phyloP scores from a whole-genome alignment of 2,329 filamentous ascomycete genomes.

The Ceratocystis colombiana region DNA sequence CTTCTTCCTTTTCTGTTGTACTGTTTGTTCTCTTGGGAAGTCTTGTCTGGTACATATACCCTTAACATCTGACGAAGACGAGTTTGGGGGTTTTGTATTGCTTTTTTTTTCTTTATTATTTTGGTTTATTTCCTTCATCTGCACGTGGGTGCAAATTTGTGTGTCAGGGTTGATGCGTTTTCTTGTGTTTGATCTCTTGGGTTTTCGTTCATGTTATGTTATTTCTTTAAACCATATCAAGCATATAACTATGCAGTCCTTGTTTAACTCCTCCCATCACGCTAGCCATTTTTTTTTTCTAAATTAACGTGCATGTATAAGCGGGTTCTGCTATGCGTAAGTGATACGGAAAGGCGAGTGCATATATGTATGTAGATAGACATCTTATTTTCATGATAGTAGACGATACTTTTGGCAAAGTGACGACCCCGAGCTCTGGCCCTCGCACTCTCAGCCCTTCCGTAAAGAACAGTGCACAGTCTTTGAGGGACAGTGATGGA shows the following conservation, averaged over 20 bases:
- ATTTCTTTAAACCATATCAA: background rate
- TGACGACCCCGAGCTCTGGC: background rate
- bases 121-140: background rate
- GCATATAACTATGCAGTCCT: slow-evolving; percentile 2
- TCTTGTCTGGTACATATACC: slow-evolving; percentile 15
- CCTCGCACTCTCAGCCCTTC: background rate
- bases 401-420: background rate
- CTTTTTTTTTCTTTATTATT: background rate
- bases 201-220: background rate
- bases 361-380: background rate
- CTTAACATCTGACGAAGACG: slow-evolving; percentile 5
- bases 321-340: no score
- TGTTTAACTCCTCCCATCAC: background rate
- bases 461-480: background rate
- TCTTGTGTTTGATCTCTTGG: background rate
- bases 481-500: background rate
- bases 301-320: no score
- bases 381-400: slow-evolving; percentile 1
- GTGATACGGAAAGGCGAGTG: background rate
- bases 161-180: background rate
- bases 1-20: background rate
- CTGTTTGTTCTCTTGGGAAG: slow-evolving; percentile 14
- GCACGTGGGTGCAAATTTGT: background rate
- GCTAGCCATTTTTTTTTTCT: background rate
- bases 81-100: slow-evolving; percentile 4